Base-by-base conservation (phyloP, 371 early-diverging fungal species). In the Mortierella sp. region DNA sequence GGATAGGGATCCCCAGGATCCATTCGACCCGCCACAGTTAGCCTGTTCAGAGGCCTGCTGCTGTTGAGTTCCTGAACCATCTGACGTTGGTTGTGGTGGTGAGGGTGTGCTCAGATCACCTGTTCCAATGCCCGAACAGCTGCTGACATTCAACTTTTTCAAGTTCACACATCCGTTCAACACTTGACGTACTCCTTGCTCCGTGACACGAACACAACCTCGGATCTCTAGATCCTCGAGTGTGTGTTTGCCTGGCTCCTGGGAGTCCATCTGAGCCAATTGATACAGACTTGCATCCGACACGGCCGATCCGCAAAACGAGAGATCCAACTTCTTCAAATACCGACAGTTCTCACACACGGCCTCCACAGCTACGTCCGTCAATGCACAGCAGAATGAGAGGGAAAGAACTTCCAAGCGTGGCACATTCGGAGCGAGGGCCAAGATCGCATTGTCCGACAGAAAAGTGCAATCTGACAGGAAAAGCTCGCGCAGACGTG, bases 371-470 rank as follows among this genome's bases (percentile, higher is more conserved):
- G 88, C 85, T 7, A 79, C 60, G 58, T 92, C 92, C 5, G 91
- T 90, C 39, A 94, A 68, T 0, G 93, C 87, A 78, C 94, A 94
- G 65, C 94, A 94, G 63, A 94, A 94, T 29, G 90, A 89, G 14
- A 94, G 78, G 8, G 84, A 84, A 9, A 92, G 70, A 6, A 68
- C 57, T 44, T 81, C 60, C 1, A 94, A 79, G 3, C 78, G 63
- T 13, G 90, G 89, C 67, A 91, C 88, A 21, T 82, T 79, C 1
- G 63, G 51, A 0, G 89, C 82, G 19, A 92, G 60, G 29, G 78
- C 60, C 2, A 80, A 63, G 28, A 92, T 83, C 0, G 94, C 87
- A 17, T 80, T 82, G 57, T 93, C 92, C 0, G 91, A 89, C 24
- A 94, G 69, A 59, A 93, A 93, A 13, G 90, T 89, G 76, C 95